phyloP scores from a whole-genome alignment of 2,329 filamentous ascomycete genomes.

The Kalaharituber pfeilii region DNA sequence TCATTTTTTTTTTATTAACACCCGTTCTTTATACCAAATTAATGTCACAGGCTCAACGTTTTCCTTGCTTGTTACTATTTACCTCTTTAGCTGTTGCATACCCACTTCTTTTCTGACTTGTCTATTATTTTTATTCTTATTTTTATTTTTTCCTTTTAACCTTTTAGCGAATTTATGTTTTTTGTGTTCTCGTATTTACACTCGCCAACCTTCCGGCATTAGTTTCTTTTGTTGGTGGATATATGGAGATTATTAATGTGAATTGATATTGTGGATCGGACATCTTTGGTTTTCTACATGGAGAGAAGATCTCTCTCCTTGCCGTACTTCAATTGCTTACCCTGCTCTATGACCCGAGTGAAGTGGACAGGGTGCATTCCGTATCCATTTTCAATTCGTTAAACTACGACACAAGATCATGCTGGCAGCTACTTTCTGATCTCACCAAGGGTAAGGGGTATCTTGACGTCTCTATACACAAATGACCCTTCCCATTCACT shows the following conservation, averaged over 20 bases:
- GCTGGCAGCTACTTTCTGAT: too few relatives aligned
- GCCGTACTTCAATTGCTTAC: too few relatives aligned
- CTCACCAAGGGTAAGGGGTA: not conserved
- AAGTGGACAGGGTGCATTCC: too few relatives aligned
- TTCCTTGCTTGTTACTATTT: not conserved
- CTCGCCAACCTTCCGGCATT: not conserved
- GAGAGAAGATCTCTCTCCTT: too few relatives aligned
- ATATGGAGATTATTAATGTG: slow-evolving; percentile 1
- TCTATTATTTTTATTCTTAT: slow-evolving; percentile 3
- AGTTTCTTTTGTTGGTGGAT: slow-evolving; percentile 2
- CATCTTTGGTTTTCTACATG: too few relatives aligned
- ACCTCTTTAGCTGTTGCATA: slow-evolving; percentile 1
- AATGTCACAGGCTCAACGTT: not conserved
- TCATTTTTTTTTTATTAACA: not conserved
- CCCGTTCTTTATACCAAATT: slow-evolving; percentile 1
- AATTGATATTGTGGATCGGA: too few relatives aligned
- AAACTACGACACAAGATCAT: too few relatives aligned
- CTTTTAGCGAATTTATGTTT: slow-evolving; percentile 1
- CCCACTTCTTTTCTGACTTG: not conserved
- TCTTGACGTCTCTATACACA: not conserved
- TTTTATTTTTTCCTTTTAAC: slow-evolving; percentile 2
- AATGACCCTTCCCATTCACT: not conserved
- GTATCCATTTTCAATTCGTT: too few relatives aligned
- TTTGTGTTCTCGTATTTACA: not conserved
- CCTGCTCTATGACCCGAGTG: too few relatives aligned